phyloP scores from a whole-genome alignment of 192 early-diverging fungal genomes.

The Oehlia diaphana region DNA sequence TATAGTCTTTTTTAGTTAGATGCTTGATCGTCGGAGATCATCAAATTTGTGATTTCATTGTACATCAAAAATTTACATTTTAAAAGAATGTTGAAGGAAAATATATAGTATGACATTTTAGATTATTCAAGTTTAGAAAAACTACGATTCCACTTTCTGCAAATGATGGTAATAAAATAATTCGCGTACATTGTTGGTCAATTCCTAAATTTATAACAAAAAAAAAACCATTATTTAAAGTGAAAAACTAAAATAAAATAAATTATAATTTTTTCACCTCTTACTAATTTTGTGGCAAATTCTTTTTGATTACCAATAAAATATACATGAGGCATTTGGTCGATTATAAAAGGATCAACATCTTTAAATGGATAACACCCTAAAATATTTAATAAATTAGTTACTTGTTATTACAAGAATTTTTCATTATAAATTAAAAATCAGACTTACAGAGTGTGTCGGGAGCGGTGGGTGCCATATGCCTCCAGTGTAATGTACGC shows the following conservation, averaged over 20 bases:
- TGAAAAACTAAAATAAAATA: constrained; percentile 8
- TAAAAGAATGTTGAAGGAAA: constrained; percentile 25
- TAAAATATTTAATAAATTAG: constrained; percentile 32
- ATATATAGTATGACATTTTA: constrained; percentile 54
- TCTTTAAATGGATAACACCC: constrained; percentile 92
- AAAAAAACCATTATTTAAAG: constrained; percentile 14
- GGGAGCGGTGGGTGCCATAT: constrained; percentile 90
- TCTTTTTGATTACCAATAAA: constrained; percentile 84
- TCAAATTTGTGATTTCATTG: too few relatives aligned
- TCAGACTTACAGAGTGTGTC: constrained; percentile 83
- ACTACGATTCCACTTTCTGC: constrained; percentile 63
- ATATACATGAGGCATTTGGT: constrained; percentile 77
- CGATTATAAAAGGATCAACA: constrained; percentile 85
- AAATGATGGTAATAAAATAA: constrained; percentile 83
- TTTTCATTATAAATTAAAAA: neutral
- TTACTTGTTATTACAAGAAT: neutral
- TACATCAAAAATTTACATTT: neutral
- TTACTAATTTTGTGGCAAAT: constrained; percentile 59
- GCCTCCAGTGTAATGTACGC: constrained; percentile 75
- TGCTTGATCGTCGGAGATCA: too few relatives aligned
- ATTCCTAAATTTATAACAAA: constrained; percentile 35
- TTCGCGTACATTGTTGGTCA: constrained; percentile 58
- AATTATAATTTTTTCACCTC: constrained; percentile 41
- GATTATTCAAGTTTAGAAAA: constrained; percentile 75
- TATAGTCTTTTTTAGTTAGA: too few relatives aligned